Evolutionary conservation across 352 stramenopile genomes (phyloP).

Genomic region (Phytophthora meadii): DNA sequence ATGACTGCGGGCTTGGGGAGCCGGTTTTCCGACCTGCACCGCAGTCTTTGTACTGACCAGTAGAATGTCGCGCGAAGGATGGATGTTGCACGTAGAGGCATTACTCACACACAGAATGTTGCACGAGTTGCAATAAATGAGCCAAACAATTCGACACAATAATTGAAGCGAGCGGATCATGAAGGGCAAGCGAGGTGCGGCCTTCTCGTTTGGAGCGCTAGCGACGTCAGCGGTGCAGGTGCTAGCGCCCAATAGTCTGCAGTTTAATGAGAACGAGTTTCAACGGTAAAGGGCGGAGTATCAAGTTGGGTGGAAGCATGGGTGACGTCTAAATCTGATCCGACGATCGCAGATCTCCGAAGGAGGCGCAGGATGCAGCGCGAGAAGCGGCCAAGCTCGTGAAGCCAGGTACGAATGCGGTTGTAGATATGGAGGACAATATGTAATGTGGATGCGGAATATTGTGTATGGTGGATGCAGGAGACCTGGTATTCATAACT

Average conservation of each 20-base stretch:
- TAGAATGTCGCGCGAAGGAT: conserved; percentile 3
- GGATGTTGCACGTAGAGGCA: conserved; percentile 4
- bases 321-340: not conserved
- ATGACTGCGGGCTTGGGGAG: conserved; percentile 24
- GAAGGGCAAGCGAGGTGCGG: conserved; percentile 10
- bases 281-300: conserved; percentile 46
- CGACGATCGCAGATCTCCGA: conserved; percentile 49
- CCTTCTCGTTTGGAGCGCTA: conserved; percentile 41
- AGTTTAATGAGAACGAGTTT: conserved; percentile 82
- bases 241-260: conserved; percentile 73
- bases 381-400: conserved; percentile 67
- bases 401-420: conserved; percentile 51
- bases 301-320: not conserved
- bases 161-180: not conserved
- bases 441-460: not conserved
- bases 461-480: conserved; percentile 29
- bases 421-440: not conserved
- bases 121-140: not conserved
- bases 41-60: conserved; percentile 3
- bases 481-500: conserved; percentile 84
- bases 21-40: conserved; percentile 38
- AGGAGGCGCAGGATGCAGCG: conserved; percentile 64
- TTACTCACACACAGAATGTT: not conserved
- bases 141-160: conserved; percentile 1
- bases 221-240: conserved; percentile 56